phyloP scores from a whole-genome alignment of 192 early-diverging fungal species.

The Geosiphon pyriformis region DNA sequence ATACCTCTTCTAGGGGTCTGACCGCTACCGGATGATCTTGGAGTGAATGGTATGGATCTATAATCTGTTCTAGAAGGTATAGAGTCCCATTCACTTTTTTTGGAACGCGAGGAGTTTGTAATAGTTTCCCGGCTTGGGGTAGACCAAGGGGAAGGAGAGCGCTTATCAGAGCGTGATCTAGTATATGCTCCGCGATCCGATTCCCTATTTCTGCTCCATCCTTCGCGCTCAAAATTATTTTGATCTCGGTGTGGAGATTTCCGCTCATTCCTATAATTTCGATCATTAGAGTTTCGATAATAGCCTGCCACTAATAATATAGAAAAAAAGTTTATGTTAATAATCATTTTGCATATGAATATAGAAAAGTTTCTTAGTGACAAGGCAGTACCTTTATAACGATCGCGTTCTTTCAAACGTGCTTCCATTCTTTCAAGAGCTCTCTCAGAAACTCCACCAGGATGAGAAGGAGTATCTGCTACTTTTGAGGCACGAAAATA shows the following conservation, averaged over 20 bases:
- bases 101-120: constrained; percentile 21
- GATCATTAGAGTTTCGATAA: constrained; percentile 14
- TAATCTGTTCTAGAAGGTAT: constrained; percentile 31
- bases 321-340: constrained; percentile 19
- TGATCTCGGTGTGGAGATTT: constrained; percentile 9
- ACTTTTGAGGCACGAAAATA: too few relatives aligned
- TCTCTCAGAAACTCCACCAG: constrained; percentile 30
- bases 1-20: constrained; percentile 37
- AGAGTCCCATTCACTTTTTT: constrained; percentile 39
- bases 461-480: too few relatives aligned
- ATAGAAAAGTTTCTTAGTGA: constrained; percentile 17
- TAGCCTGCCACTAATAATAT: too few relatives aligned
- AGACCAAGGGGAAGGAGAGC: constrained; percentile 13
- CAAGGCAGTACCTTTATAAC: constrained; percentile 24
- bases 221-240: constrained; percentile 22
- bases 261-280: constrained; percentile 17
- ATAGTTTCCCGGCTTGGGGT: constrained; percentile 13
- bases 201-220: constrained; percentile 22
- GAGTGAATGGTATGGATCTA: constrained; percentile 24
- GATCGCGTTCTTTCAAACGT: constrained; percentile 17
- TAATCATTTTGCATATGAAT: background rate
- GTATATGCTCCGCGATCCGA: background rate
- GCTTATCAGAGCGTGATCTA: constrained; percentile 18
- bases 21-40: constrained; percentile 26
- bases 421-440: constrained; percentile 25